Base-by-base conservation (phyloP, 805 yeast species). In the Ogataea nonfermentans region DNA sequence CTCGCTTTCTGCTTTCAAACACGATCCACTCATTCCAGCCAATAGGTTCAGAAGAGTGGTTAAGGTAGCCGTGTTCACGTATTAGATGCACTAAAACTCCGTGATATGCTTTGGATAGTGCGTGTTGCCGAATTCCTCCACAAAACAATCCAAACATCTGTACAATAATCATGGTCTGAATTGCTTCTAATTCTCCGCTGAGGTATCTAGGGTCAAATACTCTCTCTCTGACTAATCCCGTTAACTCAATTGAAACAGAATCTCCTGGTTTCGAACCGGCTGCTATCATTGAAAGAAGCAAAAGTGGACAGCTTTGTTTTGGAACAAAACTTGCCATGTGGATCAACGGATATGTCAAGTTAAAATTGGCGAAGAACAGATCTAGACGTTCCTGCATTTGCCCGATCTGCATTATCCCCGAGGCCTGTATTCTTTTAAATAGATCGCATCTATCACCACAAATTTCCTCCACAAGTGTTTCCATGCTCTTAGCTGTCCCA, bases 101-200 rank as follows among this genome's bases (percentile, higher is more conserved):
- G 12, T 31, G 29, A 27, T 34, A 41, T 5, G 41, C 20, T 9
- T 28, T 32, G 8, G 51, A 32, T 20, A 24, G 35, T 19, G 39
- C 41, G 22, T 49, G 48, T 19, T 44, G 44, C 19, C 14, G 25
- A 10, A 28, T 22, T 9, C 43, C 47, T 2, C 47, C 41, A 4
- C 36, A 16, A 14, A 12, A 41, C 17, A 37, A 19, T 10, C 42
- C 46, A 22, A 46, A 46, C 9, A 36, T 13, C 22, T 48, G 50
- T 10, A 41, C 41, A 24, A 48, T 14, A 5, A 46, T 14, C 44
- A 48, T 37, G 3, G 43, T 31, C 33, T 49, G 53, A 6, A 49
- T 32, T 6, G 32, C 41, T 35, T 42, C 30, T 6, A 49, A 37
- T 2, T 22, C 24, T 11, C 41, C 47, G 1, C 40, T 26, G 23